Conservation (phyloP, 1,284 basidiomycete genomes). For the Ganoderma boninense region DNA sequence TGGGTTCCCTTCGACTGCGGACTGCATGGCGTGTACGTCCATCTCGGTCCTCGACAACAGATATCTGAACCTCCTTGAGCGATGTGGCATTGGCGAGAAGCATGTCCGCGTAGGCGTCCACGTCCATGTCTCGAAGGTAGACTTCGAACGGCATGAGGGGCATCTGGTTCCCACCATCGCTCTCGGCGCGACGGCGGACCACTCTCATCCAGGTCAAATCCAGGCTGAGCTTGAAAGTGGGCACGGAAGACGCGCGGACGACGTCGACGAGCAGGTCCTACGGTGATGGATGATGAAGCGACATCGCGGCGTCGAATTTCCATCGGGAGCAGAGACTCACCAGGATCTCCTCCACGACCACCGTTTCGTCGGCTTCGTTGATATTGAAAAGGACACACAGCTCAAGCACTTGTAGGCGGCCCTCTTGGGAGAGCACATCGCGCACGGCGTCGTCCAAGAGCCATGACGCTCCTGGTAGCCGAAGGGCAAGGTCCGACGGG, state of each 20-base stretch:
- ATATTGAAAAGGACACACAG: background rate
- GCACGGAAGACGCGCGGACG: background rate
- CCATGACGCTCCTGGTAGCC: background rate
- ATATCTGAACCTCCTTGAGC: background rate
- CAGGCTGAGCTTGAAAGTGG: background rate
- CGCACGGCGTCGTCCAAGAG: background rate
- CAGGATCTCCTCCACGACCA: background rate
- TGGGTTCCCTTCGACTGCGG: no score
- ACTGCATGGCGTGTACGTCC: no score
- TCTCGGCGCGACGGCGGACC: no score
- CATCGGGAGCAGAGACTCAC: background rate
- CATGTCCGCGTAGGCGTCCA: background rate
- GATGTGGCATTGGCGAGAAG: background rate
- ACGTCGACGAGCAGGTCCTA: background rate
- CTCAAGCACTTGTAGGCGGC: background rate
- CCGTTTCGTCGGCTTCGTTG: background rate
- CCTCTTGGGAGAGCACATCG: background rate
- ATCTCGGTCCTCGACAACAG: background rate
- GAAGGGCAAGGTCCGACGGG: background rate
- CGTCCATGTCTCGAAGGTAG: background rate
- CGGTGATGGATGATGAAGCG: background rate
- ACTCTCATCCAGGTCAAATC: background rate
- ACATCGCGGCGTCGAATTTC: background rate
- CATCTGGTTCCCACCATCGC: background rate
- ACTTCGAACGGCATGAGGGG: background rate